Percentiles rank a stretch among this genome's conserved stretches.
These are phyloP conservation scores for Setaria viridis DNA, from an alignment of 202 grass and related monocot genomes.

Conservation along the genomic window DNA sequence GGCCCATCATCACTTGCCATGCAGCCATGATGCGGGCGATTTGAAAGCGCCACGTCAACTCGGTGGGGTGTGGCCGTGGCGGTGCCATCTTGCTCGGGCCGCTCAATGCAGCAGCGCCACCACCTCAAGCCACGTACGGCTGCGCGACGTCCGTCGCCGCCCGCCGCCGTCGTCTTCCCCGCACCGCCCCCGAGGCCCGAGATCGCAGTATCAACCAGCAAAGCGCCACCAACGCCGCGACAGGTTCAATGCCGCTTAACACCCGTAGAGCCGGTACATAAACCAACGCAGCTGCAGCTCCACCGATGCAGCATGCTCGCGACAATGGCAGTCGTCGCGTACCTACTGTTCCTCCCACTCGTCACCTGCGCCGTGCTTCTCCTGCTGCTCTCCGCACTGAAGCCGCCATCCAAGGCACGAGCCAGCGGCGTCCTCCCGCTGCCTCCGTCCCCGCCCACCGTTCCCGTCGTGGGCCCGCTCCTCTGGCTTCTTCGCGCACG, in stretches of 20 bases:
- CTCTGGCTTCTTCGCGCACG: background rate
- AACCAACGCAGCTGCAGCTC: background rate
- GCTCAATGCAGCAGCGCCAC: background rate
- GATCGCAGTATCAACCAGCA: background rate
- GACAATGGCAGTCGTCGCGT: conserved; percentile 24
- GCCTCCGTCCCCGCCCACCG: conserved; percentile 4
- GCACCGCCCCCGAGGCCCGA: background rate
- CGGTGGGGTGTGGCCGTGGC: background rate
- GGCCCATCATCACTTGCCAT: background rate
- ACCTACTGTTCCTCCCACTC: background rate
- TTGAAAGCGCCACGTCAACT: background rate
- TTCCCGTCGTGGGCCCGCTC: conserved; percentile 9
- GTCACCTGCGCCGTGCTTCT: background rate
- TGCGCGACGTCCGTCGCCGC: background rate
- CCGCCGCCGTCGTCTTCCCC: conserved; percentile 1
- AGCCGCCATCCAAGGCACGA: background rate
- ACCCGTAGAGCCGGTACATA: background rate
- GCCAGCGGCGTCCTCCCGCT: background rate
- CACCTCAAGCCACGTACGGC: conserved; percentile 12
- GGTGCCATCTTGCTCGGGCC: background rate
- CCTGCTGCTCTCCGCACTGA: background rate
- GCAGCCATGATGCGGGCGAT: background rate
- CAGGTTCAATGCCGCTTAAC: no score
- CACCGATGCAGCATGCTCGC: background rate
- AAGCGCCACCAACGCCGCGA: no score